Conservation (phyloP, 1,284 basidiomycete genomes). For the Amanita bisporigera region DNA sequence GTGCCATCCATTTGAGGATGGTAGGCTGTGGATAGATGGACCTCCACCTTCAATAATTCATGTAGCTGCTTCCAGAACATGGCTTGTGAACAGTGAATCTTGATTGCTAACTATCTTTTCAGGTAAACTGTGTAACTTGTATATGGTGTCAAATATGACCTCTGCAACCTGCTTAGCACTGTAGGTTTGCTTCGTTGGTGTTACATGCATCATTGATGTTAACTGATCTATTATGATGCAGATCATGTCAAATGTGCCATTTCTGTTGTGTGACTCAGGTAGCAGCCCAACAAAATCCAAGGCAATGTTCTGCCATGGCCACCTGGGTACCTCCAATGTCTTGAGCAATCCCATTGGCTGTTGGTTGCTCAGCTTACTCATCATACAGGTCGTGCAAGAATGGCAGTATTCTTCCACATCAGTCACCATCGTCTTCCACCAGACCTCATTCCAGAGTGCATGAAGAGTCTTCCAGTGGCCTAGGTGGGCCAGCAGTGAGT, state of each 20-base stretch:
- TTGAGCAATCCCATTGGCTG: background rate
- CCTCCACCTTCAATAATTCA: slow-evolving; percentile 28
- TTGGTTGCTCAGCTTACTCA: background rate
- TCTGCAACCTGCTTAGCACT: no score
- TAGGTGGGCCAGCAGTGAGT: no score
- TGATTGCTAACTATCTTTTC: slow-evolving; percentile 6
- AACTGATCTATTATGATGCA: background rate
- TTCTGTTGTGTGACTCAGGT: background rate
- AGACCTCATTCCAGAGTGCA: no score
- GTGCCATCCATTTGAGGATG: slow-evolving; percentile 46
- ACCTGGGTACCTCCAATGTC: background rate
- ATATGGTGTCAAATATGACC: no score
- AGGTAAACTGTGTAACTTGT: background rate
- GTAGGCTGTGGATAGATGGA: slow-evolving; percentile 41
- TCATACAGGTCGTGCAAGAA: background rate
- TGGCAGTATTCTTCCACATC: no score
- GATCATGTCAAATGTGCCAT: background rate
- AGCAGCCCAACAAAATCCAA: background rate
- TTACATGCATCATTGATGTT: background rate
- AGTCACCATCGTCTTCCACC: no score
- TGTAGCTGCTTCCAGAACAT: slow-evolving; percentile 36
- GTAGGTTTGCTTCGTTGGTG: no score
- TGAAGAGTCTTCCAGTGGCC: no score
- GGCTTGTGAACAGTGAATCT: slow-evolving; percentile 37
- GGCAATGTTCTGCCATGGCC: background rate